Conservation (phyloP, 2,329 filamentous ascomycete genomes). For the Stachybotrys echinatus region DNA sequence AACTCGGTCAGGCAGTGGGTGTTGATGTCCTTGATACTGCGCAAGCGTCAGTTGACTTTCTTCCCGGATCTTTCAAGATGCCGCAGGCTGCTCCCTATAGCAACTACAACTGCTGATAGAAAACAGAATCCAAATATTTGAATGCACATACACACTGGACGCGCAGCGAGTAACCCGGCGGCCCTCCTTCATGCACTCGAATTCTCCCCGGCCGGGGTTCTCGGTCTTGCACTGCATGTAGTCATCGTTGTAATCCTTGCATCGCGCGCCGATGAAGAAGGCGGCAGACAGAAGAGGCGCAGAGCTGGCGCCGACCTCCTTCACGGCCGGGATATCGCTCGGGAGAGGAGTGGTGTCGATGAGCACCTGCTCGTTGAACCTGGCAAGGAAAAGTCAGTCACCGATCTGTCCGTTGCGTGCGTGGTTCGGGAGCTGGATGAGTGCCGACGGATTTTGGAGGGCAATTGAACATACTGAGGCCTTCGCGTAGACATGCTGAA, state of each 20-base stretch:
- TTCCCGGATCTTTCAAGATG: no score
- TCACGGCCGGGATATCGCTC: constrained; percentile 83
- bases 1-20: constrained; percentile 89
- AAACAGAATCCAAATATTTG: not conserved
- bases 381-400: constrained; percentile 37
- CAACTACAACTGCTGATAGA: not conserved
- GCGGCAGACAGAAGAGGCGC: constrained; percentile 87
- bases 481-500: constrained; percentile 36
- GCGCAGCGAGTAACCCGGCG: constrained; percentile 95
- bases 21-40: constrained; percentile 89
- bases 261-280: constrained; percentile 96
- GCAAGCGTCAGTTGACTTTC: constrained; percentile 1
- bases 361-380: constrained; percentile 91
- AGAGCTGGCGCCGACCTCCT: constrained; percentile 89
- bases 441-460: not conserved
- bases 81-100: no score
- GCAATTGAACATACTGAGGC: constrained; percentile 32
- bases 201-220: constrained; percentile 82
- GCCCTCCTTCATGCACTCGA: constrained; percentile 94
- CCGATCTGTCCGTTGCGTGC: constrained; percentile 9
- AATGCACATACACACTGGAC: constrained; percentile 75
- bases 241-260: constrained; percentile 95
- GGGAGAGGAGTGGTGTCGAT: constrained; percentile 95
- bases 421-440: not conserved
- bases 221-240: constrained; percentile 99